These are phyloP conservation scores for Sugiyamaella neomexicana DNA, from an alignment of 1,139 yeast species.

Conservation along the genomic window DNA sequence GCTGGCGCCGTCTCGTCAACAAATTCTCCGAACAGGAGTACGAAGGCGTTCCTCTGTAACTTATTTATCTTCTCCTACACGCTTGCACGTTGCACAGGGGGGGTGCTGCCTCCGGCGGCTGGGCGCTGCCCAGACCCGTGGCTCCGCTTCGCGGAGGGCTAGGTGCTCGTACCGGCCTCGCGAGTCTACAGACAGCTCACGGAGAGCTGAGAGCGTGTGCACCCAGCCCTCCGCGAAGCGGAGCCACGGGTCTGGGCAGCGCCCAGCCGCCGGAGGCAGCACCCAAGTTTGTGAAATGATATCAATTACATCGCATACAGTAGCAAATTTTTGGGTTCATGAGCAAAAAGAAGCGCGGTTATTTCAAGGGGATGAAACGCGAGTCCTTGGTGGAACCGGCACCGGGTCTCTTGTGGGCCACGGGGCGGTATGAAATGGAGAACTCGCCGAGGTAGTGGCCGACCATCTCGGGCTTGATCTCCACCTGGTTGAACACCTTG, in stretches of 20 bases:
- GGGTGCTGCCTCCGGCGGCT: conserved; percentile 11
- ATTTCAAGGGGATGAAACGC: conserved; percentile 45
- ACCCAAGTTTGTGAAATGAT: background rate
- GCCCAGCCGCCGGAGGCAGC: conserved; percentile 12
- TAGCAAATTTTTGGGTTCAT: conserved; percentile 12
- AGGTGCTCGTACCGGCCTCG: background rate
- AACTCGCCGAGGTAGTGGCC: conserved; percentile 99
- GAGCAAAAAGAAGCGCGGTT: conserved; percentile 25
- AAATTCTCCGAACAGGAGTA: conserved; percentile 51
- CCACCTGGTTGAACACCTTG: conserved; percentile 99
- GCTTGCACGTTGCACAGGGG: background rate
- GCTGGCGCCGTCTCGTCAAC: conserved; percentile 53
- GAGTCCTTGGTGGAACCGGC: conserved; percentile 74
- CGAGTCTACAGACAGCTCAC: too few species aligned
- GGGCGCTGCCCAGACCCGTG: conserved; percentile 9
- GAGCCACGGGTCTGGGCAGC: conserved; percentile 1
- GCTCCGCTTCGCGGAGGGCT: background rate
- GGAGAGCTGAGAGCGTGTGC: too few species aligned
- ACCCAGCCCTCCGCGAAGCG: background rate
- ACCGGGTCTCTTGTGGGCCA: conserved; percentile 99
- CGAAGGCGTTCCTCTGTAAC: conserved; percentile 63
- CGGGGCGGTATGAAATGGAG: conserved; percentile 99
- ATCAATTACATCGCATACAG: conserved; percentile 13
- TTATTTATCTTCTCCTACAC: background rate
- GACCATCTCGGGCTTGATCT: conserved; percentile 98